Evolutionary conservation across 306 rosid species (phyloP), one percentile per base, ranked within the genome.

Genomic region (Acacia confusa): DNA sequence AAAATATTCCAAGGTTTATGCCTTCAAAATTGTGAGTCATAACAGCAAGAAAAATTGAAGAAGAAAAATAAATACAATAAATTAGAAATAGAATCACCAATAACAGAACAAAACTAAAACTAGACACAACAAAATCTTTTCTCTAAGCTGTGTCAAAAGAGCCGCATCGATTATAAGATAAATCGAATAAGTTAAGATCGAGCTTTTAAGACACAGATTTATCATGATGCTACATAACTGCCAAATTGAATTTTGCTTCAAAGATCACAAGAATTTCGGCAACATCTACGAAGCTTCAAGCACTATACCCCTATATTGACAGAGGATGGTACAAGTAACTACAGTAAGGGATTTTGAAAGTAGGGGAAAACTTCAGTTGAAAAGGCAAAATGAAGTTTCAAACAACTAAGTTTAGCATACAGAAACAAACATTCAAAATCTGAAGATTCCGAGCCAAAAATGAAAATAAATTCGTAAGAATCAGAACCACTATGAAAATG

Each of bases 381-480:
- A 30, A 1, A 60, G 72, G 60, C 57, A 44, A 71, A 45, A 36
- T 6, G 16, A 30, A 28, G 64, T 76, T 83, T 55, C 82, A 86
- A 76, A 36, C 4, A 27, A 82, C 61, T 30, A 22, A 84, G 72
- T 38, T 71, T 34, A 58, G 43, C 41, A 7, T 9, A 44, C 72
- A 74, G 63, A 78, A 53, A 53, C 32, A 22, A 45, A 32, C 81
- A 75, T 9, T 73, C 19, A 55, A 63, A 70, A 14, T 15, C 30
- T 41, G 25, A n/a, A n/a, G n/a, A n/a, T n/a, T n/a, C n/a, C n/a
- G n/a, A n/a, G n/a, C n/a, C n/a, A n/a, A n/a, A n/a, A n/a, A n/a
- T n/a, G n/a, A n/a, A n/a, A n/a, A n/a, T n/a, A n/a, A n/a, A n/a
- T n/a, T n/a, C n/a, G n/a, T n/a, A n/a, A n/a, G n/a, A n/a, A n/a